Evolutionary conservation across 2,329 filamentous ascomycete genomes (phyloP), one percentile per base, ranked within the genome.

Genomic region (Exserohilum rostratum): DNA sequence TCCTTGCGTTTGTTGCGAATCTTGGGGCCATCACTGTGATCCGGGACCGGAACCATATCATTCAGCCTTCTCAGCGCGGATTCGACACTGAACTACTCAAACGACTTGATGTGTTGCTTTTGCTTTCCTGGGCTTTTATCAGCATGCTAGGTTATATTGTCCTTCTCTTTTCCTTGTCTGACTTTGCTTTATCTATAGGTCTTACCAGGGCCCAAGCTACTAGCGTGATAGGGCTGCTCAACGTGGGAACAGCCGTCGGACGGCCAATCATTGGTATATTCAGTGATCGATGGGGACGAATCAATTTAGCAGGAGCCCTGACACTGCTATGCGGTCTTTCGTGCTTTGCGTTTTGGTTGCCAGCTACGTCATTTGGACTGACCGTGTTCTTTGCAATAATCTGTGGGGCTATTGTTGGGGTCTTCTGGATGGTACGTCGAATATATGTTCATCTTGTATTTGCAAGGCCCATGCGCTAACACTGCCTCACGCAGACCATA

Each of bases 131-230:
- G 76, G 75, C 70, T 6, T 80, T 82, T 50, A 66, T 76, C 18
- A 78, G 70, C 48, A 76, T 82, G 66, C 62, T 82, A 2, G 80
- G 80, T 1, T 82, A 82, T 52, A 77, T 82, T 50, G 70, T 74
- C 1, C 57, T 82, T n/a, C 64, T 82, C 2, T 81, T 76, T 60
- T 79, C 75, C 9, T 57, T 83, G n/a, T 75, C 79, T 0, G 77
- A 79, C 51, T 83, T 79, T 58, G 79, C 77, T 2, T 58, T 72
- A 9, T 78, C 72, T 9, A 75, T 81, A 13, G 78, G 78, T 0
- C 60, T 83, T 1, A 66, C 65, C 17, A 61, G 70, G 27, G 54
- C 59, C 1, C 72, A 81, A 53, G 78, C 79, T 3, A 73, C 77
- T 1, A 65, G 69, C 17, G 53, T 80, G 9, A 77, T 75, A 17